Evolutionary conservation across 129 eudicot species (phyloP), one percentile per base, ranked within the genome.

Genomic region (Flaveria ramosissima): DNA sequence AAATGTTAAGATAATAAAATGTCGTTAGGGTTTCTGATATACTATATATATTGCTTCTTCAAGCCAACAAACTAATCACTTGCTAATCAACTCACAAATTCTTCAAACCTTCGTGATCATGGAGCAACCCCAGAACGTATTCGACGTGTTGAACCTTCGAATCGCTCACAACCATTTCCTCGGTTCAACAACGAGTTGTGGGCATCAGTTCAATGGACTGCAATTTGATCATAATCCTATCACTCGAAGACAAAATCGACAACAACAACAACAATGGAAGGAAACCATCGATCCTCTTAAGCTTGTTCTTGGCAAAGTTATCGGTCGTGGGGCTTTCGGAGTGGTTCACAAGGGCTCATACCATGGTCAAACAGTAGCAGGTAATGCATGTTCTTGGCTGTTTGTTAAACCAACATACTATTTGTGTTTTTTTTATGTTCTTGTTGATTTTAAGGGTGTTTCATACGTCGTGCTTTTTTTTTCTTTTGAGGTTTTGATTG

Each of bases 301-400:
- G 61, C 78, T 80, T 57, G 26, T 67, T 66, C 27, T 80, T 27
- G 74, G 61, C 2, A 30, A 50, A 55, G 80, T 80, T 51, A 23
- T 73, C 9, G 76, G 74, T 51, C 75, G 75, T 45, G 84, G 84
- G 11, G 6, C 74, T 14, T 74, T 53, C 10, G 75, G 84, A 13
- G 79, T 67, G 24, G 84, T 80, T 67, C 70, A 74, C 47, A 80
- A 67, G 51, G 84, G 64, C 2, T 41, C 53, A 13, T 80, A 80
- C 59, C 30, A 73, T 15, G 75, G 71, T 7, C 68, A 80, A 14
- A 64, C 51, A 2, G 84, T 80, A 16, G 80, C 80, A 65, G 80
- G 84, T 80, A 55, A 45, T 26, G 8, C 8, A 46, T 60, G 43
- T 64, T 76, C 62, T 45, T 46, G 51, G 52, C 5, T 43, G 17